Evolutionary conservation across 2,329 filamentous ascomycete species (phyloP).

Genomic region (Alternaria sp.): DNA sequence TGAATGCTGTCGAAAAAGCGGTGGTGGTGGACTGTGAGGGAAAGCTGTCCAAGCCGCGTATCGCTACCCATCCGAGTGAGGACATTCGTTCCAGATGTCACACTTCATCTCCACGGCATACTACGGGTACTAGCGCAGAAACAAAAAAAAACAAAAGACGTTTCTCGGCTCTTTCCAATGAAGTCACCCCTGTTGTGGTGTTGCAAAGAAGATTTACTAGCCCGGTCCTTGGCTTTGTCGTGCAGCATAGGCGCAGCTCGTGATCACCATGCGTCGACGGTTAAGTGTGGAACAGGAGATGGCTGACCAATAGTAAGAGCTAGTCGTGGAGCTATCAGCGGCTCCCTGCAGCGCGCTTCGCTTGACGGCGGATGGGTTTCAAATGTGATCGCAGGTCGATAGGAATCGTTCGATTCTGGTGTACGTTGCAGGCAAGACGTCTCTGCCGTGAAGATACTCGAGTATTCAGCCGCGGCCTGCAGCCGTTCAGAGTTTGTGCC

Average conservation of each 20-base stretch:
- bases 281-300: not conserved
- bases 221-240: slow-evolving; percentile 6
- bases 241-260: slow-evolving; percentile 17
- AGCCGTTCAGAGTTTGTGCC: not conserved
- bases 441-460: slow-evolving; percentile 7
- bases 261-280: not conserved
- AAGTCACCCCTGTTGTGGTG: not conserved
- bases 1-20: not conserved
- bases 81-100: slow-evolving; percentile 11
- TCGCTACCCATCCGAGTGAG: not conserved
- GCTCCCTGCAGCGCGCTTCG: slow-evolving; percentile 22
- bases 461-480: slow-evolving; percentile 7
- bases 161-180: not conserved
- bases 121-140: slow-evolving; percentile 4
- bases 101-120: slow-evolving; percentile 3
- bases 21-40: not conserved
- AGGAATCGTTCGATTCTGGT: slow-evolving; percentile 18
- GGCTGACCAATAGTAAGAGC: not conserved
- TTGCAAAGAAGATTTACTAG: not conserved
- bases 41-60: not conserved
- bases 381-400: slow-evolving; percentile 12
- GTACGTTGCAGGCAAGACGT: slow-evolving; percentile 8
- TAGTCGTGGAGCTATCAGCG: slow-evolving; percentile 17
- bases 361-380: slow-evolving; percentile 21
- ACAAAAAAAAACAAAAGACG: slow-evolving; percentile 4